A percentile compares a stretch with the other conserved stretches of the same genome.
Evolutionary conservation across 306 rosid species (phyloP).

Genomic region (Abrus pulchellus): DNA sequence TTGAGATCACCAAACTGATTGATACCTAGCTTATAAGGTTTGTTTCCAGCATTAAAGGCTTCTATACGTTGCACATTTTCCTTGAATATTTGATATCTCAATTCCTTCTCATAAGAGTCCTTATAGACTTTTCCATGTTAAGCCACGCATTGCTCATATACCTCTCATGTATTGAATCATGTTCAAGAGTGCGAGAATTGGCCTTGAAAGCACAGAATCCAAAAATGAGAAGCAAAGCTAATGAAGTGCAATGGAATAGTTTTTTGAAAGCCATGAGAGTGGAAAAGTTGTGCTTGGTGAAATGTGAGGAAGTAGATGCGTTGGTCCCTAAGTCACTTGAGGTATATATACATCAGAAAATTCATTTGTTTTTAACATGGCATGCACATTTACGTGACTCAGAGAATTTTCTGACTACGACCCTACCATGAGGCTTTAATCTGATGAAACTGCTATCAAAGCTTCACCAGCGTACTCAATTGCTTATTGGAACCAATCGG

Average conservation of each 20-base stretch:
- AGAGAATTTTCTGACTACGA: constrained; percentile 32
- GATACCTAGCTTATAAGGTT: constrained; percentile 51
- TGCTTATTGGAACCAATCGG: constrained; percentile 7
- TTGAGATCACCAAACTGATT: constrained; percentile 55
- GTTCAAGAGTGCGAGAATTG: constrained; percentile 46
- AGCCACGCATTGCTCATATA: constrained; percentile 50
- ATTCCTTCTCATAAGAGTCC: constrained; percentile 45
- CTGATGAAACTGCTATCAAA: constrained; percentile 6
- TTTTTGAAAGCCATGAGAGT: constrained; percentile 39
- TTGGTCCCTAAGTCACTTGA: constrained; percentile 17
- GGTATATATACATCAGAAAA: neutral
- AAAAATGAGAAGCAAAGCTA: constrained; percentile 43
- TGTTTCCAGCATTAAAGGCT: constrained; percentile 51
- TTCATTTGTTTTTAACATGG: neutral
- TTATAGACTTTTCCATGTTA: constrained; percentile 44
- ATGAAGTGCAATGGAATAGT: constrained; percentile 15
- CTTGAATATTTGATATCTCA: constrained; percentile 47
- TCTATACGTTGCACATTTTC: constrained; percentile 46
- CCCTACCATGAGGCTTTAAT: neutral
- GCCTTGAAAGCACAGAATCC: constrained; percentile 35
- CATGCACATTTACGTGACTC: constrained; percentile 9
- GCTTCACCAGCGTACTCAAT: constrained; percentile 11
- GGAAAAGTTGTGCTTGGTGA: constrained; percentile 1
- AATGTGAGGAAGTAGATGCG: constrained; percentile 8
- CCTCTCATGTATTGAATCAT: constrained; percentile 42